A percentile compares a stretch with the other conserved stretches of the same genome.
These are phyloP conservation scores for Nitzschia inconspicua DNA, from an alignment of 108 stramenopile genomes.

Conservation along the genomic window DNA sequence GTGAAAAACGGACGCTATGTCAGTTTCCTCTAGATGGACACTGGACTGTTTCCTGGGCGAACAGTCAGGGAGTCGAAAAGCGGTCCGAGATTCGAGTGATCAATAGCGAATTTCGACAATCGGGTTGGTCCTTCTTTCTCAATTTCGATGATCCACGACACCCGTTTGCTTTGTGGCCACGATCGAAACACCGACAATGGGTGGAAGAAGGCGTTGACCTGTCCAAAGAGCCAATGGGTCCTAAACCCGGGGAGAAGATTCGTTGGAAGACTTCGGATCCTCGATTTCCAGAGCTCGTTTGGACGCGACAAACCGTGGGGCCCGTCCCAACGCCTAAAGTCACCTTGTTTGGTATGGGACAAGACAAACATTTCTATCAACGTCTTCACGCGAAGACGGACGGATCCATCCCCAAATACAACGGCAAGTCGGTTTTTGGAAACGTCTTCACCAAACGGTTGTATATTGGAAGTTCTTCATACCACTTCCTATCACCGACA, in stretches of 20 bases:
- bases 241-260: conserved; percentile 31
- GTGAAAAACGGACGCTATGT: conserved; percentile 15
- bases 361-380: conserved; percentile 26
- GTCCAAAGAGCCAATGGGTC: conserved; percentile 34
- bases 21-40: conserved; percentile 48
- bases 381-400: conserved; percentile 10
- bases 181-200: conserved; percentile 16
- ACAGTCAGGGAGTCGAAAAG: neutral
- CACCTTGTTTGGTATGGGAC: conserved; percentile 19
- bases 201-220: conserved; percentile 26
- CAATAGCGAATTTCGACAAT: conserved; percentile 23
- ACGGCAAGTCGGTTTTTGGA: conserved; percentile 42
- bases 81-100: conserved; percentile 12
- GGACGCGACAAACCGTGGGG: conserved; percentile 35
- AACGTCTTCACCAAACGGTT: conserved; percentile 59
- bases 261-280: conserved; percentile 33
- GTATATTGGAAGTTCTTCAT: conserved; percentile 60
- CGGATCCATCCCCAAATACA: conserved; percentile 34
- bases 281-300: conserved; percentile 17
- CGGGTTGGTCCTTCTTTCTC: conserved; percentile 24
- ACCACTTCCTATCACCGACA: conserved; percentile 52
- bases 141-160: conserved; percentile 17
- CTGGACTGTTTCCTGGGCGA: conserved; percentile 43
- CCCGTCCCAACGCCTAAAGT: conserved; percentile 12
- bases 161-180: conserved; percentile 19